phyloP scores from a whole-genome alignment of 768 basidiomycete genomes.

The Serpula lacrymans region DNA sequence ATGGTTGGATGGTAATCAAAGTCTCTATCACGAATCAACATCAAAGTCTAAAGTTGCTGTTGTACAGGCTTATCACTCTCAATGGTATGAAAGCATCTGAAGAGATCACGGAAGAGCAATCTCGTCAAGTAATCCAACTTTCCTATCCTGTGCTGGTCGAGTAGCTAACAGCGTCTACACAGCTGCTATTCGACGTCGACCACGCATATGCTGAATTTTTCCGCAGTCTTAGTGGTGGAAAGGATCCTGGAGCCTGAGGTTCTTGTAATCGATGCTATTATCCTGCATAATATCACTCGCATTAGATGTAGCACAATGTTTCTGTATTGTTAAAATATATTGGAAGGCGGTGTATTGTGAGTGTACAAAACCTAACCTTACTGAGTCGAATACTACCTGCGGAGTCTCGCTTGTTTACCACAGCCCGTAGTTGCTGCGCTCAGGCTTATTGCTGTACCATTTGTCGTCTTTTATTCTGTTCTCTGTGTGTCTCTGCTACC shows the following conservation, averaged over 20 bases:
- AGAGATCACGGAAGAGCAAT: slow-evolving; percentile 93
- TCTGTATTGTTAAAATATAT: too few relatives aligned
- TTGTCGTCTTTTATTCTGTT: too few relatives aligned
- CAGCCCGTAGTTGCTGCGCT: too few relatives aligned
- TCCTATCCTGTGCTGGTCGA: not conserved
- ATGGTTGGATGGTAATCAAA: slow-evolving; percentile 65
- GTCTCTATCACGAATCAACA: not conserved
- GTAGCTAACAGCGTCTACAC: not conserved
- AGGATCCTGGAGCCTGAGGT: slow-evolving; percentile 21
- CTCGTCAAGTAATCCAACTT: slow-evolving; percentile 64
- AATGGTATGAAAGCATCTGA: slow-evolving; percentile 98
- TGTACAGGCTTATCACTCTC: slow-evolving; percentile 83
- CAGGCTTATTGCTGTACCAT: too few relatives aligned
- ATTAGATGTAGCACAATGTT: too few relatives aligned
- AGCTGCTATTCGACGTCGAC: slow-evolving; percentile 97
- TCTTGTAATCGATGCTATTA: too few relatives aligned
- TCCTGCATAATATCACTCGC: too few relatives aligned
- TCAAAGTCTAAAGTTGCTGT: not conserved
- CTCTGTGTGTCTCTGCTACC: too few relatives aligned
- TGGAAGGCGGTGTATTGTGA: too few relatives aligned
- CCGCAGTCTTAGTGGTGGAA: slow-evolving; percentile 57
- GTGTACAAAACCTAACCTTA: too few relatives aligned
- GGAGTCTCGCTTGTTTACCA: too few relatives aligned
- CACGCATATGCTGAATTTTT: slow-evolving; percentile 95
- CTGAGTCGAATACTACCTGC: too few relatives aligned